Evolutionary conservation across 108 stramenopile species (phyloP).

Genomic region (Nitzschia palea): DNA sequence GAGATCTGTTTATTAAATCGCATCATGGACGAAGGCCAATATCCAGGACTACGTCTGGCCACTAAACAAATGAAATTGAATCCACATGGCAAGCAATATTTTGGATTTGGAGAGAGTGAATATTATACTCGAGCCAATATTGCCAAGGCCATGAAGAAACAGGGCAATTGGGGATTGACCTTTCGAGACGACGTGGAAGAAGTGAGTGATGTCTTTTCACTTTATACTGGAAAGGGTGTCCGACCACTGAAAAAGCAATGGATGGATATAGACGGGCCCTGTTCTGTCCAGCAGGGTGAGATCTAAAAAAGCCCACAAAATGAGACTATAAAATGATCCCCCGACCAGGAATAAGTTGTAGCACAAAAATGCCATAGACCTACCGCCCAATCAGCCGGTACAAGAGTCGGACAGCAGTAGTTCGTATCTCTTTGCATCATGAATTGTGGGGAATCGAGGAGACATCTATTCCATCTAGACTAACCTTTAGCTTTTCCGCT

Average conservation of each 20-base stretch:
- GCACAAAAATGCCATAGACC: no score
- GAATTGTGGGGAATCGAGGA: no score
- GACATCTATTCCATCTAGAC: no score
- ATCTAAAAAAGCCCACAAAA: no score
- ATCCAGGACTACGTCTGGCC: constrained; percentile 39
- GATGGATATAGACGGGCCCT: constrained; percentile 21
- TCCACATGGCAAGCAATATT: constrained; percentile 20
- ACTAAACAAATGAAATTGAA: constrained; percentile 30
- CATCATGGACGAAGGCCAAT: constrained; percentile 23
- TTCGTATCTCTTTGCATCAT: no score
- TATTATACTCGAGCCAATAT: not conserved
- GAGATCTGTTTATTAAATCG: constrained; percentile 19
- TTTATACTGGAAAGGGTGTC: constrained; percentile 30
- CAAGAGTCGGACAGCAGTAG: no score
- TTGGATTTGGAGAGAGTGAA: not conserved
- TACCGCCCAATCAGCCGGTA: no score
- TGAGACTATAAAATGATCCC: no score
- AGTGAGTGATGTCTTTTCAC: not conserved
- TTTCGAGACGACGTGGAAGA: constrained; percentile 14
- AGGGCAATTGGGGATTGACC: not conserved
- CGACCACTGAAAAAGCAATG: constrained; percentile 24
- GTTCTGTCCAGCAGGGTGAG: not conserved
- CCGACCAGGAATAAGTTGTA: no score
- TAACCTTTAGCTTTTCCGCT: no score
- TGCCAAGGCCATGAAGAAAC: not conserved